Evolutionary conservation across 345 rosid genomes (phyloP), one percentile per base, ranked within the genome.

Genomic region (Pistacia atlantica): DNA sequence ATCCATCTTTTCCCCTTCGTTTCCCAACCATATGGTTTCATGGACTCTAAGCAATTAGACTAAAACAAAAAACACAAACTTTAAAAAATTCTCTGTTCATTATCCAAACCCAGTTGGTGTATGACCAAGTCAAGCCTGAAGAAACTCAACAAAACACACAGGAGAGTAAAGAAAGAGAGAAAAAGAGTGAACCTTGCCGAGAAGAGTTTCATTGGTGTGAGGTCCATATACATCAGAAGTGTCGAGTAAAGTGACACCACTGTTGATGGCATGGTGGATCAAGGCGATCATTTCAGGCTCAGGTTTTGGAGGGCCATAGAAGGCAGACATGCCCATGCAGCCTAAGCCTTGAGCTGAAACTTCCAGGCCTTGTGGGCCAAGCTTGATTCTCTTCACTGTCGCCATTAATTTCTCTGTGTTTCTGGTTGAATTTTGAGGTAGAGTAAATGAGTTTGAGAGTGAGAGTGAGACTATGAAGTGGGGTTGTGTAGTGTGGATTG

Each of bases 321-420:
- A 77, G 66, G 77, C 75, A 6, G 89, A 84, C 82, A 86, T 84
- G 31, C 86, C 87, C 86, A 87, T 75, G 80, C 88, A 87, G 25
- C 90, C 90, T 31, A 87, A 83, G 55, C 86, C 90, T 45, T 84
- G 89, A n/a, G 89, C 87, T 0, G 87, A 87, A 8, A 87, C 35
- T 14, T 56, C 42, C 0, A 59, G 57, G 48, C 68, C 68, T 18
- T 65, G 68, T 7, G 25, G 37, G 0, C 68, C 68, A n/a, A 65
- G 49, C 49, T 37, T 35, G 1, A 65, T 65, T 65, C 49, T 65
- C 42, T 12, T 65, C 65, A 61, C 65, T 22, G 65, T 28, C 37
- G 65, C 37, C 65, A 61, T 61, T 2, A 5, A 38, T 38, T 38
- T 31, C 33, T 31, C 33, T 31, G 33, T 31, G 33, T 1, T 31